phyloP scores from a whole-genome alignment of 2,329 filamentous ascomycete genomes.

The Aspergillus pseudoviridinutans region DNA sequence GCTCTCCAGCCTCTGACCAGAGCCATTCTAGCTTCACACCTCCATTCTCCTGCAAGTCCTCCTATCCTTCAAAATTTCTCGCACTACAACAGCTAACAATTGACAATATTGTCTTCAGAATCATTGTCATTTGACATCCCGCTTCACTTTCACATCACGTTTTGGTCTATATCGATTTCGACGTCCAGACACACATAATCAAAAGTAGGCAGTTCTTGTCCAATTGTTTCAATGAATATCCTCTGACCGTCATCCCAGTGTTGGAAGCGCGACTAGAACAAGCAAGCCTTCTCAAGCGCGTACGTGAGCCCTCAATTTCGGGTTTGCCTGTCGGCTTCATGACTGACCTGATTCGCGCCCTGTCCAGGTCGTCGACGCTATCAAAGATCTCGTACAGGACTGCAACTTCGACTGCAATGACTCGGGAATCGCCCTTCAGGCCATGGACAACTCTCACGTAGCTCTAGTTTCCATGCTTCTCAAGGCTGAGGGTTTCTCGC shows the following conservation, averaged over 20 bases:
- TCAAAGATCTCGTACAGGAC: slow-evolving; percentile 98
- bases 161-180: background rate
- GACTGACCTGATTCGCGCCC: slow-evolving; percentile 8
- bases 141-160: background rate
- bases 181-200: slow-evolving; percentile 13
- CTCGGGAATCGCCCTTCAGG: slow-evolving; percentile 93
- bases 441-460: slow-evolving; percentile 99
- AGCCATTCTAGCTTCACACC: background rate
- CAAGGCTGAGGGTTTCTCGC: slow-evolving; percentile 88
- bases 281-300: slow-evolving; percentile 92
- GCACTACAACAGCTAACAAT: background rate
- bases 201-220: slow-evolving; percentile 25
- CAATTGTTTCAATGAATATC: background rate
- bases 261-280: slow-evolving; percentile 97
- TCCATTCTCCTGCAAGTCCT: slow-evolving; percentile 5
- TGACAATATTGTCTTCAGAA: background rate
- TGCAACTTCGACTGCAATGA: slow-evolving; percentile 99
- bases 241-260: slow-evolving; percentile 50
- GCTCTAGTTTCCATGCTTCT: slow-evolving; percentile 98
- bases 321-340: background rate
- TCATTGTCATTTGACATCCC: background rate
- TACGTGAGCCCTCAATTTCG: slow-evolving; percentile 36
- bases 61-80: background rate
- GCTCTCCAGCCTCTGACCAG: background rate
- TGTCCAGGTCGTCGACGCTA: slow-evolving; percentile 85